A percentile compares a stretch with the other conserved stretches of the same genome.
Evolutionary conservation across 176 grass and related monocot species (phyloP).

Genomic region (Tillandsia fasciculata): DNA sequence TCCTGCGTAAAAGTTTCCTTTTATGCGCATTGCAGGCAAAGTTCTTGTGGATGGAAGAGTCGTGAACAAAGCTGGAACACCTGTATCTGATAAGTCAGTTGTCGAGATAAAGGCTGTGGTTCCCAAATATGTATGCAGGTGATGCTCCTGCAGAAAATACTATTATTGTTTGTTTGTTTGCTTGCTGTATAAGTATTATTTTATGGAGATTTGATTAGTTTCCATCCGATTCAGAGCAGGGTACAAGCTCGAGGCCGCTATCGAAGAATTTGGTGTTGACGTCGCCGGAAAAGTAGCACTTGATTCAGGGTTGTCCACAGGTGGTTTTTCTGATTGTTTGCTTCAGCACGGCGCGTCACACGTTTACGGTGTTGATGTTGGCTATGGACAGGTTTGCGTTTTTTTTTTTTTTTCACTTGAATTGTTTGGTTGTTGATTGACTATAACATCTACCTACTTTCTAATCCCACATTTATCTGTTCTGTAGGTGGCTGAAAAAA

Average conservation of each 20-base stretch:
- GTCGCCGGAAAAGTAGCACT: slow-evolving; percentile 80
- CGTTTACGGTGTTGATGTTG: slow-evolving; percentile 96
- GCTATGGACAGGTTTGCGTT: slow-evolving; percentile 81
- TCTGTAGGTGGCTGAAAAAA: slow-evolving; percentile 93
- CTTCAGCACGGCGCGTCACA: slow-evolving; percentile 76
- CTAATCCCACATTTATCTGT: slow-evolving; percentile 10
- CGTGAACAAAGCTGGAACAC: slow-evolving; percentile 79
- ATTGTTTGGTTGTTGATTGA: background rate
- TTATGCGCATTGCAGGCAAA: slow-evolving; percentile 45
- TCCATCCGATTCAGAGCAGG: slow-evolving; percentile 56
- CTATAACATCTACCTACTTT: slow-evolving; percentile 1
- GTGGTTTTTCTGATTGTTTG: slow-evolving; percentile 91
- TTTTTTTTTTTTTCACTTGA: slow-evolving; percentile 8
- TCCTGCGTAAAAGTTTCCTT: background rate
- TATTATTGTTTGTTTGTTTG: background rate
- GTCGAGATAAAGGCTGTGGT: slow-evolving; percentile 89
- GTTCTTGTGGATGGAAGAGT: slow-evolving; percentile 89
- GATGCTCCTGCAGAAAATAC: slow-evolving; percentile 46
- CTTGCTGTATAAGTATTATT: background rate
- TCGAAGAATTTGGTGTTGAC: slow-evolving; percentile 70
- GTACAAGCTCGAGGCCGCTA: slow-evolving; percentile 94
- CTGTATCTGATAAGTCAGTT: slow-evolving; percentile 80
- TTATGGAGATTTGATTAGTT: slow-evolving; percentile 12
- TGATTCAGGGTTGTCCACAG: slow-evolving; percentile 96
- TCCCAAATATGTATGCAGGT: slow-evolving; percentile 99